phyloP scores from a whole-genome alignment of 495 filamentous ascomycete genomes.

The Penicillium mononematosum region DNA sequence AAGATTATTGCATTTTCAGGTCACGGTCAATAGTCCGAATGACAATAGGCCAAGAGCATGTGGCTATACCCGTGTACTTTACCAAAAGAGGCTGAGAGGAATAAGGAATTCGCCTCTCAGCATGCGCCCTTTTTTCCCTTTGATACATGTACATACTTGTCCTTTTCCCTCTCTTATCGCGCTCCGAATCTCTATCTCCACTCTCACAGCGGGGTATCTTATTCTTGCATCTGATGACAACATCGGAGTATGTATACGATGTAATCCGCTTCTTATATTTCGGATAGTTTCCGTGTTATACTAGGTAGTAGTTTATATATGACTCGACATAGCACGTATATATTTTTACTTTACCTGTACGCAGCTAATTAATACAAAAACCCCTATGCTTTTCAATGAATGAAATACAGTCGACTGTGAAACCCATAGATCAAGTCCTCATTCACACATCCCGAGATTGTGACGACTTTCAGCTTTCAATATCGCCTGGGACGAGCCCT shows the following conservation, averaged over 20 bases:
- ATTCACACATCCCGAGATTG: slow-evolving; percentile 26
- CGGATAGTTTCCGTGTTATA: slow-evolving; percentile 1
- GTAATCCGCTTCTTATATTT: not conserved
- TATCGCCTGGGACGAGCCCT: slow-evolving; percentile 16
- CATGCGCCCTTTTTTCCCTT: not conserved
- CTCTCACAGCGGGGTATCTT: not conserved
- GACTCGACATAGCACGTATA: not conserved
- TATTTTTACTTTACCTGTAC: too few relatives aligned
- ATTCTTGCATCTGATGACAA: slow-evolving; percentile 7
- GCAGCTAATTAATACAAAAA: too few relatives aligned
- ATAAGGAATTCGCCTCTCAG: slow-evolving; percentile 2
- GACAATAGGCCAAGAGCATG: not conserved
- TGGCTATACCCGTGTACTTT: not conserved
- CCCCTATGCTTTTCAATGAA: not conserved
- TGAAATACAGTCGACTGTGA: not conserved
- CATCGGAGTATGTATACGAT: not conserved
- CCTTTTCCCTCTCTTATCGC: not conserved
- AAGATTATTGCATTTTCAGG: not conserved
- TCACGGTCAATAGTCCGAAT: not conserved
- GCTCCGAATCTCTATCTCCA: not conserved
- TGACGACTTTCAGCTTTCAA: slow-evolving; percentile 16
- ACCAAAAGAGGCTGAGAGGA: slow-evolving; percentile 1
- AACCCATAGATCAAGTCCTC: slow-evolving; percentile 19
- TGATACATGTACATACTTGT: not conserved
- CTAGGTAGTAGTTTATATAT: not conserved